Conservation (phyloP, 1,284 basidiomycete species). For the Rhodotorula sp. region DNA sequence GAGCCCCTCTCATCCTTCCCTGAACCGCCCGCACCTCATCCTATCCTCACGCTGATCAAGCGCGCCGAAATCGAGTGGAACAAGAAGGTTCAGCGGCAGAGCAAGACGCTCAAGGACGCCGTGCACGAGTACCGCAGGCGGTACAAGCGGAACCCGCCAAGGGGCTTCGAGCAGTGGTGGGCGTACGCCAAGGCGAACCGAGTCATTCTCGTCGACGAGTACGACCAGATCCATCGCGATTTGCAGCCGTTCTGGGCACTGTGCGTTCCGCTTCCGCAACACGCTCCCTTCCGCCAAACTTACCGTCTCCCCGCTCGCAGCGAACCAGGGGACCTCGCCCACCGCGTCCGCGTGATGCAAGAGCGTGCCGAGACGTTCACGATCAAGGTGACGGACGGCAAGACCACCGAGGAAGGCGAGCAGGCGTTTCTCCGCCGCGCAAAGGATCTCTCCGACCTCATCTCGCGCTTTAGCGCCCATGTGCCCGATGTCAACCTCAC, state of each 20-base stretch:
- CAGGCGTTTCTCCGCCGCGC: slow-evolving; percentile 42
- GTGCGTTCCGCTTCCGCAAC: slow-evolving; percentile 13
- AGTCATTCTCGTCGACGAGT: slow-evolving; percentile 44
- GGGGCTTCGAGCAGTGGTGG: slow-evolving; percentile 46
- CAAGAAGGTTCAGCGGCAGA: slow-evolving; percentile 51
- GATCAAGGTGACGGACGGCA: slow-evolving; percentile 38
- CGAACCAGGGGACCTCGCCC: slow-evolving; percentile 35
- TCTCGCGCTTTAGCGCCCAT: slow-evolving; percentile 47
- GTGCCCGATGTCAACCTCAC: slow-evolving; percentile 51
- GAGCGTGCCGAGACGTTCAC: slow-evolving; percentile 45
- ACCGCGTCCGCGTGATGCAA: slow-evolving; percentile 42
- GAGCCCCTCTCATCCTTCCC: slow-evolving; percentile 30
- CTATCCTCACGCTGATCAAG: slow-evolving; percentile 52
- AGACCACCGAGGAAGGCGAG: slow-evolving; percentile 32
- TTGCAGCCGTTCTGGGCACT: slow-evolving; percentile 43
- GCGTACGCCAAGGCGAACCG: slow-evolving; percentile 39
- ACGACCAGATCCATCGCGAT: slow-evolving; percentile 42
- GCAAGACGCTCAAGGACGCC: slow-evolving; percentile 53
- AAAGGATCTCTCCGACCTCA: slow-evolving; percentile 45
- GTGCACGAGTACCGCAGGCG: slow-evolving; percentile 52
- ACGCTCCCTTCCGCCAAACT: background rate
- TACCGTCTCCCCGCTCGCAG: slow-evolving; percentile 10
- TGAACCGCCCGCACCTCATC: slow-evolving; percentile 26
- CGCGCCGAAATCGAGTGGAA: slow-evolving; percentile 54
- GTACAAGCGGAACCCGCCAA: slow-evolving; percentile 52